These are phyloP conservation scores for Avena atlantica DNA, from an alignment of 176 grass and related monocot genomes.

Conservation along the genomic window DNA sequence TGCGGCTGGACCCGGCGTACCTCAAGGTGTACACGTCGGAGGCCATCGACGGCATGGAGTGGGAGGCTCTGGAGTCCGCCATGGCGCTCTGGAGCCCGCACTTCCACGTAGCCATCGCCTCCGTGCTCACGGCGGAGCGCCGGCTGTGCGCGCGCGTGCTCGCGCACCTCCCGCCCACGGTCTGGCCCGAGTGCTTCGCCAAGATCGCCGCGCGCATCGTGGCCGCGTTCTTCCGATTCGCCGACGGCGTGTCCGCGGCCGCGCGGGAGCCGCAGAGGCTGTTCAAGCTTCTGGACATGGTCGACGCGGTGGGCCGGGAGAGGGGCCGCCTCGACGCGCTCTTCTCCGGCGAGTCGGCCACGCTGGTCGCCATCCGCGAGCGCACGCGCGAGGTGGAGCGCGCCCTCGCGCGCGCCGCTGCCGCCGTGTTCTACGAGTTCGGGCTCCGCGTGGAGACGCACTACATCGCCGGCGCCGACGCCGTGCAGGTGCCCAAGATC, in stretches of 20 bases:
- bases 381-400: conserved; percentile 61
- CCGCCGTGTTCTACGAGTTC: conserved; percentile 63
- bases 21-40: conserved; percentile 65
- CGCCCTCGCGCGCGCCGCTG: conserved; percentile 51
- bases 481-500: conserved; percentile 62
- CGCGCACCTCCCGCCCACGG: conserved; percentile 36
- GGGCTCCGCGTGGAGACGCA: conserved; percentile 65
- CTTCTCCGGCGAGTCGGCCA: conserved; percentile 55
- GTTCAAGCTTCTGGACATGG: conserved; percentile 82
- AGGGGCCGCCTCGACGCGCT: conserved; percentile 37
- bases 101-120: conserved; percentile 56
- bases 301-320: conserved; percentile 51
- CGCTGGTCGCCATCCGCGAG: conserved; percentile 46
- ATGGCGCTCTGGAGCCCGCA: conserved; percentile 65
- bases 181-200: conserved; percentile 76
- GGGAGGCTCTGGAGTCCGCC: conserved; percentile 63
- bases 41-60: conserved; percentile 69
- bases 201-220: conserved; percentile 64
- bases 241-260: conserved; percentile 54
- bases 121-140: conserved; percentile 60
- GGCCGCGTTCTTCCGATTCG: conserved; percentile 69
- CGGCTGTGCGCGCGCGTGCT: conserved; percentile 61
- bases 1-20: conserved; percentile 69
- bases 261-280: conserved; percentile 63
- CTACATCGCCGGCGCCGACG: conserved; percentile 13